These are phyloP conservation scores for Aspergillus pseudoglaucus DNA, from an alignment of 2,329 filamentous ascomycete genomes.

Conservation along the genomic window DNA sequence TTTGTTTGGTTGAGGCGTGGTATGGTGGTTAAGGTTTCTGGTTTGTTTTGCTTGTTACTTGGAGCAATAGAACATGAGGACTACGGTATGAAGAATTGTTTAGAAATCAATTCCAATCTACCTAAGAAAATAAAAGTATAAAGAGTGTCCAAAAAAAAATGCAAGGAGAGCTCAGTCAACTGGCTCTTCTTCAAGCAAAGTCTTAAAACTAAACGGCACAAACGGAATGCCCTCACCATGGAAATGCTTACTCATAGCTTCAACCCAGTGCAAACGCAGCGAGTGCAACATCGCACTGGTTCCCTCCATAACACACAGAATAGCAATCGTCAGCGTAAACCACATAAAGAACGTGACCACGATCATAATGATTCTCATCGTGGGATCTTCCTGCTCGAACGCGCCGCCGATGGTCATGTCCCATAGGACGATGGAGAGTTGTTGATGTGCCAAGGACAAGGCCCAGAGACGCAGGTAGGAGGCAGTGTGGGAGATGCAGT, in stretches of 20 bases:
- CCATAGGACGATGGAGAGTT: slow-evolving; percentile 94
- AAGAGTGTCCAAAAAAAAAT: slow-evolving; percentile 9
- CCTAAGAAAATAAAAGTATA: slow-evolving; percentile 3
- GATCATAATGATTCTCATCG: slow-evolving; percentile 68
- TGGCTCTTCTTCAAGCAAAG: slow-evolving; percentile 72
- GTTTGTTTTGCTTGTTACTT: too few species aligned
- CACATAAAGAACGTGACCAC: slow-evolving; percentile 80
- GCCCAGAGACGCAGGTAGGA: slow-evolving; percentile 99
- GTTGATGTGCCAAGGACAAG: slow-evolving; percentile 92
- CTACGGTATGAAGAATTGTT: too few species aligned
- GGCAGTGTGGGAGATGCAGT: slow-evolving; percentile 97
- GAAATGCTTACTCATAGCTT: slow-evolving; percentile 97
- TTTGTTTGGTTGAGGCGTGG: too few species aligned
- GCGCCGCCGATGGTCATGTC: slow-evolving; percentile 83
- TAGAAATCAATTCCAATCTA: too few species aligned
- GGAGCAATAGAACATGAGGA: too few species aligned
- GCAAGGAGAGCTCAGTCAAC: slow-evolving; percentile 31
- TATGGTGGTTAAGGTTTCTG: too few species aligned
- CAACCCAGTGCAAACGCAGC: slow-evolving; percentile 88
- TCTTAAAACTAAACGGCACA: slow-evolving; percentile 80
- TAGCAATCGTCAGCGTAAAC: slow-evolving; percentile 75
- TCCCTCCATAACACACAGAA: slow-evolving; percentile 91
- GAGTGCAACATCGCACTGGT: slow-evolving; percentile 94
- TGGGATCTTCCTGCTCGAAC: slow-evolving; percentile 57
- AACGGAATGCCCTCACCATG: slow-evolving; percentile 84